These are phyloP conservation scores for Quercus mongolica DNA, from an alignment of 306 rosid genomes.

Conservation along the genomic window DNA sequence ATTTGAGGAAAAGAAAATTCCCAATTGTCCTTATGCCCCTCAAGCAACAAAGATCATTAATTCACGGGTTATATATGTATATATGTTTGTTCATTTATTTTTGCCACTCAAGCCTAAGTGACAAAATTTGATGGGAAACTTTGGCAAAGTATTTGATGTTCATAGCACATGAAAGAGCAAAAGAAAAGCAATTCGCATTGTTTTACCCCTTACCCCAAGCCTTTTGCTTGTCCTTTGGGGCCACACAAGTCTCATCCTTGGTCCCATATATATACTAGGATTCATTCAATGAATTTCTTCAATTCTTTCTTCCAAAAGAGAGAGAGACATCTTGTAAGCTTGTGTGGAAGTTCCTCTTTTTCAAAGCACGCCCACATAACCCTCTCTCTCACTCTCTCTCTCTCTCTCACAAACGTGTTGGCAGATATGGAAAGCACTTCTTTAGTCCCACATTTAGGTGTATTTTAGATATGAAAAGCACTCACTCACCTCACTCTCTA, in stretches of 20 bases:
- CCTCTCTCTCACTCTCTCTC: not conserved
- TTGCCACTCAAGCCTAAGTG: no score
- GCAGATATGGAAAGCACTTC: slow-evolving; percentile 35
- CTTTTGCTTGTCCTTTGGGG: slow-evolving; percentile 34
- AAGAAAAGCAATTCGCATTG: slow-evolving; percentile 18
- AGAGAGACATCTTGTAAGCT: slow-evolving; percentile 20
- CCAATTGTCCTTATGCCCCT: no score
- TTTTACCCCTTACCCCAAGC: slow-evolving; percentile 31
- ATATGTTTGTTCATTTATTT: no score
- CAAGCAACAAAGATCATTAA: no score
- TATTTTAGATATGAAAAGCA: slow-evolving; percentile 14
- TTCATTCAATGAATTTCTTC: slow-evolving; percentile 28
- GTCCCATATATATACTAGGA: slow-evolving; percentile 36
- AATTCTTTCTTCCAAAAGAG: not conserved
- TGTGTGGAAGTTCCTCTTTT: slow-evolving; percentile 38
- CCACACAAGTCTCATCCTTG: slow-evolving; percentile 34
- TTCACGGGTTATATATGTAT: no score
- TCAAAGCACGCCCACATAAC: slow-evolving; percentile 19
- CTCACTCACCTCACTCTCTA: not conserved
- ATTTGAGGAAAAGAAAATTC: no score
- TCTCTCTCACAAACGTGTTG: not conserved
- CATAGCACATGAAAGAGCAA: slow-evolving; percentile 47
- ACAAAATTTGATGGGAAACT: no score
- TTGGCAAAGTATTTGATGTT: not conserved
- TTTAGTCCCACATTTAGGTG: slow-evolving; percentile 16